phyloP scores from a whole-genome alignment of 2,329 filamentous ascomycete species.

The Claviceps citrina region DNA sequence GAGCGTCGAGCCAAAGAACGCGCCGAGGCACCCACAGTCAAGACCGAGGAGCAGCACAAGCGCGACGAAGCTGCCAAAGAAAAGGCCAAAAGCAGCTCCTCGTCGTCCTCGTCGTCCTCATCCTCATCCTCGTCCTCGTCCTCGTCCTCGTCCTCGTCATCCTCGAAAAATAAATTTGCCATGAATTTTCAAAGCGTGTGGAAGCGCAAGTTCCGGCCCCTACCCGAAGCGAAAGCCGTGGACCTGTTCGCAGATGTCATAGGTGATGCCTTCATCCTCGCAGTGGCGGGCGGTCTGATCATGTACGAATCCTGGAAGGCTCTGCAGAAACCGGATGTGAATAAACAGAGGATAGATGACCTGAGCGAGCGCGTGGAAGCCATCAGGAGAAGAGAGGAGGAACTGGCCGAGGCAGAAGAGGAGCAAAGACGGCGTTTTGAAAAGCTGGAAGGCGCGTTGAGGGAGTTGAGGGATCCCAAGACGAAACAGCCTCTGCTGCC shows the following conservation, averaged over 20 bases:
- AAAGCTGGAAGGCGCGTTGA: slow-evolving; percentile 37
- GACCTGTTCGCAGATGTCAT: slow-evolving; percentile 52
- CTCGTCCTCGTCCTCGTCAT: slow-evolving; percentile 1
- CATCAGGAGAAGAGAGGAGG: slow-evolving; percentile 33
- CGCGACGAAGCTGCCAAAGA: slow-evolving; percentile 35
- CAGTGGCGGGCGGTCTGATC: slow-evolving; percentile 40
- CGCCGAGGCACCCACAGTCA: slow-evolving; percentile 48
- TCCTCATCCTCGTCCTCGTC: not conserved
- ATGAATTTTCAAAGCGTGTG: slow-evolving; percentile 36
- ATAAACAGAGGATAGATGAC: slow-evolving; percentile 36
- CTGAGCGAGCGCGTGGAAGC: slow-evolving; percentile 33
- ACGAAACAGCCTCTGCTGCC: slow-evolving; percentile 39
- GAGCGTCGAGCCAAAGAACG: slow-evolving; percentile 45
- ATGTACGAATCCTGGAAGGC: slow-evolving; percentile 47
- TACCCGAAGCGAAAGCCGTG: slow-evolving; percentile 51
- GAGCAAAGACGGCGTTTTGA: slow-evolving; percentile 33
- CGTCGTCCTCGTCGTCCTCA: not conserved
- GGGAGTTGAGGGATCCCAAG: slow-evolving; percentile 37
- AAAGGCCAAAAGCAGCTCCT: slow-evolving; percentile 15
- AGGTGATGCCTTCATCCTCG: slow-evolving; percentile 47
- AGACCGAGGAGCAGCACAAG: slow-evolving; percentile 44
- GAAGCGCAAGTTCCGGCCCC: slow-evolving; percentile 44
- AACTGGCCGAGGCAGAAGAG: slow-evolving; percentile 29
- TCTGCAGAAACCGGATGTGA: slow-evolving; percentile 44
- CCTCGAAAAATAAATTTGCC: slow-evolving; percentile 11